Evolutionary conservation across 805 yeast species (phyloP).

Genomic region (Schwanniomyces sp.): DNA sequence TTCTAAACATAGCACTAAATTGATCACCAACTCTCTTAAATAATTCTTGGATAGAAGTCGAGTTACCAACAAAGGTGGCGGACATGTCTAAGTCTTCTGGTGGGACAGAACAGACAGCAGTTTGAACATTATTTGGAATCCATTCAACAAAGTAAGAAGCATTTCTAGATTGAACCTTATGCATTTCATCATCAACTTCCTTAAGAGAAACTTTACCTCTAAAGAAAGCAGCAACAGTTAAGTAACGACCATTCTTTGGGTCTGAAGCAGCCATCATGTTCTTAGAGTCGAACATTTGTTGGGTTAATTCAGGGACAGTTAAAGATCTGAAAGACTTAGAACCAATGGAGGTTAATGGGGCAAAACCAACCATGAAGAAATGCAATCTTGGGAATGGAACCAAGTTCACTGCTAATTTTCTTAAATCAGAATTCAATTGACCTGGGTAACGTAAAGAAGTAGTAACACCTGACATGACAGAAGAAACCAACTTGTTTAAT

Average conservation of each 20-base stretch:
- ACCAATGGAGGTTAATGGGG: constrained; percentile 82
- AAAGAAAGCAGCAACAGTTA: constrained; percentile 92
- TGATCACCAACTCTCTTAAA: constrained; percentile 88
- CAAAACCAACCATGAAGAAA: constrained; percentile 94
- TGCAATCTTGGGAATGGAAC: constrained; percentile 95
- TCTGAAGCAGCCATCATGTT: constrained; percentile 97
- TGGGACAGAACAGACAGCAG: constrained; percentile 89
- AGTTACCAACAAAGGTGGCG: constrained; percentile 91
- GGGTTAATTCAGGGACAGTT: constrained; percentile 88
- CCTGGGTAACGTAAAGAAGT: constrained; percentile 94
- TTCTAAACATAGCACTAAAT: constrained; percentile 88
- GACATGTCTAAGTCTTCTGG: constrained; percentile 84
- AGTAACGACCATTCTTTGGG: constrained; percentile 86
- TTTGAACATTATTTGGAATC: constrained; percentile 95
- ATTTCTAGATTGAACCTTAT: constrained; percentile 77
- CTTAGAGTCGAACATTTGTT: constrained; percentile 88
- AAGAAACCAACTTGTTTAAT: constrained; percentile 78
- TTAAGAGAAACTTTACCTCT: constrained; percentile 90
- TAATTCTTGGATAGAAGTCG: constrained; percentile 89
- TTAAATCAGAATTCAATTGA: constrained; percentile 87
- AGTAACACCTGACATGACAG: constrained; percentile 94
- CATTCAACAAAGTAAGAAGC: constrained; percentile 87
- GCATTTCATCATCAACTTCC: constrained; percentile 94
- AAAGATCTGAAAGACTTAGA: constrained; percentile 81
- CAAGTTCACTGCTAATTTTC: constrained; percentile 90